Conservation (phyloP, 2,329 filamentous ascomycete genomes). For the Alternaria rosae region DNA sequence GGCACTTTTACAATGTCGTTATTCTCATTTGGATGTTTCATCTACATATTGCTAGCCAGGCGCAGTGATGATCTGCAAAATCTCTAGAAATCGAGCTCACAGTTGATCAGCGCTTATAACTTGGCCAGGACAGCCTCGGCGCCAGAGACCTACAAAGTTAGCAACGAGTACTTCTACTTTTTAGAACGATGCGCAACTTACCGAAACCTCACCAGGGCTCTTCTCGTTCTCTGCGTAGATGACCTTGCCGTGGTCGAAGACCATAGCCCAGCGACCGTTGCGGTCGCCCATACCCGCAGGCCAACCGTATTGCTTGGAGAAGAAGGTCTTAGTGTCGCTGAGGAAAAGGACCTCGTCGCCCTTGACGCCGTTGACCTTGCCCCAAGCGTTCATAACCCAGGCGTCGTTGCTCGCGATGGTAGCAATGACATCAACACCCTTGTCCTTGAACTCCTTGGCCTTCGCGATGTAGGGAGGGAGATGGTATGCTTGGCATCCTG, state of each 20-base stretch:
- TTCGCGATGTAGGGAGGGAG: conserved; percentile 81
- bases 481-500: conserved; percentile 82
- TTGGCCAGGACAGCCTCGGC: conserved; percentile 59
- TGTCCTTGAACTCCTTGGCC: conserved; percentile 73
- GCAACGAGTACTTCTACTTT: neutral
- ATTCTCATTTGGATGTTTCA: neutral
- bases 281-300: conserved; percentile 70
- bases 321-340: conserved; percentile 74
- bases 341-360: conserved; percentile 80
- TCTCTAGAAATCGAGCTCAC: neutral
- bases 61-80: neutral
- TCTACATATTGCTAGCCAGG: neutral
- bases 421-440: conserved; percentile 83
- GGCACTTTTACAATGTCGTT: conserved; percentile 1
- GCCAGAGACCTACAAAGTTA: conserved; percentile 54
- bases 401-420: conserved; percentile 86
- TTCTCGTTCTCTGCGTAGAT: conserved; percentile 79
- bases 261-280: conserved; percentile 79
- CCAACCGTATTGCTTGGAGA: conserved; percentile 83
- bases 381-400: conserved; percentile 88
- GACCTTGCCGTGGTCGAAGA: conserved; percentile 81
- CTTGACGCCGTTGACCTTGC: conserved; percentile 82
- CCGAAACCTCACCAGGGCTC: conserved; percentile 58
- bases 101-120: conserved; percentile 43
- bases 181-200: conserved; percentile 25